Conservation (phyloP, 176 grass and related monocot genomes). For the Leersia perrieri region DNA sequence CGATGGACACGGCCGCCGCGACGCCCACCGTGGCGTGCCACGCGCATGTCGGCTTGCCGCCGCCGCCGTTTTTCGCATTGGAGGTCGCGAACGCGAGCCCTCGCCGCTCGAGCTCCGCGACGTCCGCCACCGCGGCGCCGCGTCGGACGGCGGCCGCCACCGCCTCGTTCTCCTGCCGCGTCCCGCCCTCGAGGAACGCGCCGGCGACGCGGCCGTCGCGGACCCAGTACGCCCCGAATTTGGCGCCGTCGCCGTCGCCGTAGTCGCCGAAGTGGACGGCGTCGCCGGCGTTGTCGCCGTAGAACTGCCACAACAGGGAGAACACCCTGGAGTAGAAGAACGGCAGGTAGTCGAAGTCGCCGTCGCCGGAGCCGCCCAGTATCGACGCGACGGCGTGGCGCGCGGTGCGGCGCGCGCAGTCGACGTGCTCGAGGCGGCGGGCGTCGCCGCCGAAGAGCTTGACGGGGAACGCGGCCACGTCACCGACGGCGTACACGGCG, state of each 20-base stretch:
- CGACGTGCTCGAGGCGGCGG: constrained; percentile 79
- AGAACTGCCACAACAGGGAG: constrained; percentile 84
- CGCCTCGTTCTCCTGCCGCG: constrained; percentile 56
- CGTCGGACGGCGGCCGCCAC: constrained; percentile 44
- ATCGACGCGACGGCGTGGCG: constrained; percentile 68
- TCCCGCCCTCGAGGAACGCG: constrained; percentile 71
- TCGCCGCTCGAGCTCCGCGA: constrained; percentile 43
- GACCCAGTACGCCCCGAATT: constrained; percentile 74
- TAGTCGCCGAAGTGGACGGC: constrained; percentile 56
- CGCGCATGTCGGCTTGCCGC: constrained; percentile 12
- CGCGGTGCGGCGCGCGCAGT: constrained; percentile 76
- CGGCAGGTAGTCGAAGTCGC: constrained; percentile 63
- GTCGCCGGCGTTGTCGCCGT: constrained; percentile 70
- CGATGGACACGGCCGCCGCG: constrained; percentile 50
- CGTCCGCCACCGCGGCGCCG: constrained; percentile 29
- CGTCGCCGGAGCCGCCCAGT: constrained; percentile 26
- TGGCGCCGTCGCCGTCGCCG: background rate
- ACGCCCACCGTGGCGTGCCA: constrained; percentile 52
- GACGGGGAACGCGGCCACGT: constrained; percentile 78
- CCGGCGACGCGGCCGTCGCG: constrained; percentile 37
- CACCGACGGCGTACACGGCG: constrained; percentile 85
- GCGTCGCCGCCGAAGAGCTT: constrained; percentile 49
- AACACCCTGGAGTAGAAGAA: constrained; percentile 96
- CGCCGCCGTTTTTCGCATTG: constrained; percentile 28
- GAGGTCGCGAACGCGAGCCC: constrained; percentile 53